A percentile compares a stretch with the other conserved stretches of the same genome.
Conservation (phyloP, 768 basidiomycete genomes). For the Chalciporus pseudorubinellus region DNA sequence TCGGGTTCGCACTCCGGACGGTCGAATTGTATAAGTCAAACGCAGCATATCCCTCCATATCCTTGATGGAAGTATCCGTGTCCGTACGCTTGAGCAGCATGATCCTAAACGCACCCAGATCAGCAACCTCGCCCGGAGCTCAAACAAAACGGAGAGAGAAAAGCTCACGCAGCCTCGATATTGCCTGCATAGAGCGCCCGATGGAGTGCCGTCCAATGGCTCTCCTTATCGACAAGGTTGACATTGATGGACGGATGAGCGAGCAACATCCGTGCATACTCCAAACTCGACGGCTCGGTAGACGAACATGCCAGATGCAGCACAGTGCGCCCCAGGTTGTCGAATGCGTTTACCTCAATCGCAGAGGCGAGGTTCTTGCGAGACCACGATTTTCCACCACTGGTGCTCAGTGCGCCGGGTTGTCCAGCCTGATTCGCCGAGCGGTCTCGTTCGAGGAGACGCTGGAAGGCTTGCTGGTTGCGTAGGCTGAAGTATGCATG, state of each 20-base stretch:
- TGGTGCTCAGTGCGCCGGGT: constrained; percentile 35
- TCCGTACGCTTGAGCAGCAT: constrained; percentile 75
- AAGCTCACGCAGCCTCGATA: constrained; percentile 60
- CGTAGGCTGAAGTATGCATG: constrained; percentile 72
- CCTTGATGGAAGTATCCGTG: constrained; percentile 70
- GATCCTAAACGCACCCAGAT: constrained; percentile 44
- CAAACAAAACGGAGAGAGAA: background rate
- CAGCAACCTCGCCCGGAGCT: constrained; percentile 1
- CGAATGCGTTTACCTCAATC: constrained; percentile 68
- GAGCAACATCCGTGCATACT: constrained; percentile 77
- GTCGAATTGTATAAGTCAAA: constrained; percentile 95
- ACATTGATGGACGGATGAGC: constrained; percentile 73
- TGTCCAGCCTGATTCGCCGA: constrained; percentile 36
- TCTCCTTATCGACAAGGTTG: constrained; percentile 80
- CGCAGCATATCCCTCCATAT: constrained; percentile 85
- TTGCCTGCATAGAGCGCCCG: constrained; percentile 82
- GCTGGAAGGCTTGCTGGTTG: constrained; percentile 75
- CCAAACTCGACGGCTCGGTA: constrained; percentile 57
- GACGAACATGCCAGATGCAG: constrained; percentile 79
- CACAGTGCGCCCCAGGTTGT: constrained; percentile 70
- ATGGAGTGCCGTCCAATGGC: constrained; percentile 89
- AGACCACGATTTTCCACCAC: constrained; percentile 59
- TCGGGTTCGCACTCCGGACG: constrained; percentile 67
- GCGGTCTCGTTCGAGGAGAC: constrained; percentile 55
- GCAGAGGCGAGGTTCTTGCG: constrained; percentile 39